phyloP scores from a whole-genome alignment of 495 filamentous ascomycete genomes.

The Penicillium coffeae region DNA sequence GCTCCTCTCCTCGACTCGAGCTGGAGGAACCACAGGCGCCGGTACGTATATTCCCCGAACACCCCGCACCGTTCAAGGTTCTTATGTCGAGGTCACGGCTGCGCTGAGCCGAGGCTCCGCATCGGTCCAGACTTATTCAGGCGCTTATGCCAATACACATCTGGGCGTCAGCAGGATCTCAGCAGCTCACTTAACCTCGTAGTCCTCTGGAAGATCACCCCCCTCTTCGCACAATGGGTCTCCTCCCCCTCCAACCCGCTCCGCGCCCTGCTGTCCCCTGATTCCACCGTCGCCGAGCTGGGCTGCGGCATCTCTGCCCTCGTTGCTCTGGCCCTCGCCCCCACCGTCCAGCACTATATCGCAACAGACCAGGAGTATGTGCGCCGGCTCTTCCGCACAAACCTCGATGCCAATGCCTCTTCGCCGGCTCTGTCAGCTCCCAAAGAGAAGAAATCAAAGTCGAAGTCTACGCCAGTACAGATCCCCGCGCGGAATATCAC shows the following conservation, averaged over 20 bases:
- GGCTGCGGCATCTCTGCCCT: constrained; percentile 84
- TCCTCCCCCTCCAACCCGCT: constrained; percentile 59
- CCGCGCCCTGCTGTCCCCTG: constrained; percentile 52
- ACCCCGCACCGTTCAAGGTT: constrained; percentile 3
- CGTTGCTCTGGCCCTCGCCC: constrained; percentile 61
- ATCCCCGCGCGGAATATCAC: constrained; percentile 31
- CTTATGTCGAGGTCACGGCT: too few species aligned
- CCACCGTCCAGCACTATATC: constrained; percentile 60
- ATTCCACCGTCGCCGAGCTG: constrained; percentile 70
- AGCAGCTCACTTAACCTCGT: background rate
- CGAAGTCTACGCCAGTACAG: constrained; percentile 4
- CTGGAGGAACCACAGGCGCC: constrained; percentile 86
- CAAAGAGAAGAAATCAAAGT: constrained; percentile 10
- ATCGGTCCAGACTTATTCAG: constrained; percentile 4
- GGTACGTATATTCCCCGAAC: constrained; percentile 44
- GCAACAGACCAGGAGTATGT: constrained; percentile 91
- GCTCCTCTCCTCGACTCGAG: constrained; percentile 70
- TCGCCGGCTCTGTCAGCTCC: background rate
- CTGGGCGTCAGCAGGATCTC: constrained; percentile 1
- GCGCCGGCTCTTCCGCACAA: constrained; percentile 65
- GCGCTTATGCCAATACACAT: too few species aligned
- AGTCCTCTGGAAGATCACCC: constrained; percentile 93
- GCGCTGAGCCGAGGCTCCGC: constrained; percentile 4
- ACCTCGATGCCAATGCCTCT: constrained; percentile 61
- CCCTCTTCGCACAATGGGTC: constrained; percentile 80